Percentiles rank a stretch among this genome's conserved stretches.
Conservation (phyloP, 352 stramenopile species). For the Phytophthora pluvialis region DNA sequence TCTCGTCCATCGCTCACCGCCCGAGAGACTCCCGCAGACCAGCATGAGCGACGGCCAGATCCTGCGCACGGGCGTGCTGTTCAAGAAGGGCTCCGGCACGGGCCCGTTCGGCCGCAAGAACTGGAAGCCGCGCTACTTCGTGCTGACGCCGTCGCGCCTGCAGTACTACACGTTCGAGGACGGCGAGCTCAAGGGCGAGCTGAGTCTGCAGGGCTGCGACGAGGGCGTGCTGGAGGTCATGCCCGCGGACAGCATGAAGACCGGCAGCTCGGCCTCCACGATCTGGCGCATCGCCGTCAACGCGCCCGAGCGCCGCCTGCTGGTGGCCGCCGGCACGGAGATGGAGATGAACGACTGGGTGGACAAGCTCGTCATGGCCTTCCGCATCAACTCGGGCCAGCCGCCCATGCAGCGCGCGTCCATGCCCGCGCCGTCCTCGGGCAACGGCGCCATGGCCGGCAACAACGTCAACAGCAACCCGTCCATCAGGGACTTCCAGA, state of each 20-base stretch:
- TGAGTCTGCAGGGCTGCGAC: slow-evolving; percentile 71
- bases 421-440: slow-evolving; percentile 28
- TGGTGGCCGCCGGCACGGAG: slow-evolving; percentile 75
- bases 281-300: slow-evolving; percentile 87
- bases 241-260: slow-evolving; percentile 80
- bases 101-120: slow-evolving; percentile 73
- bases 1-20: background rate
- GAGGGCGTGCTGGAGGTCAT: slow-evolving; percentile 79
- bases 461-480: slow-evolving; percentile 27
- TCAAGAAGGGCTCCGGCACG: slow-evolving; percentile 79
- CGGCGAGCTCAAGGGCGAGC: slow-evolving; percentile 72
- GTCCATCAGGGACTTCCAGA: slow-evolving; percentile 80
- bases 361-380: slow-evolving; percentile 72
- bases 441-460: slow-evolving; percentile 4
- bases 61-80: slow-evolving; percentile 78
- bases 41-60: slow-evolving; percentile 57
- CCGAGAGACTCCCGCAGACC: background rate
- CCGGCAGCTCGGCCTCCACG: slow-evolving; percentile 64
- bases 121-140: slow-evolving; percentile 86
- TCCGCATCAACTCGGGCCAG: slow-evolving; percentile 63
- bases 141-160: slow-evolving; percentile 63
- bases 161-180: slow-evolving; percentile 86
- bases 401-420: slow-evolving; percentile 37
- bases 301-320: slow-evolving; percentile 55
- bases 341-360: slow-evolving; percentile 91